These are phyloP conservation scores for Mycosphaerella sp. DNA, from an alignment of 2,329 filamentous ascomycete species.

Conservation along the genomic window DNA sequence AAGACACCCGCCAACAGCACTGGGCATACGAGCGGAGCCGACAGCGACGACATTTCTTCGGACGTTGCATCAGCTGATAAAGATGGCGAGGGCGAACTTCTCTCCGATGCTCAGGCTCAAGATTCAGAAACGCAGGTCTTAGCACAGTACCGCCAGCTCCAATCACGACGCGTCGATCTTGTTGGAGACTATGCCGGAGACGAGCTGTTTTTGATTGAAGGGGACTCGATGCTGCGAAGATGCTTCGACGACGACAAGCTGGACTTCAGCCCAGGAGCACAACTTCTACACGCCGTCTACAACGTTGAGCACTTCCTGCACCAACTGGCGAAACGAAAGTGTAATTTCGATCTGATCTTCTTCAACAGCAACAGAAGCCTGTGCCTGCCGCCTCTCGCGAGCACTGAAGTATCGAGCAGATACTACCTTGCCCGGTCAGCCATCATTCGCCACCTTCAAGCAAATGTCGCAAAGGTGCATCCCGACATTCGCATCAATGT, in stretches of 20 bases:
- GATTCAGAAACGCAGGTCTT: constrained; percentile 3
- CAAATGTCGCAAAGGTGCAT: constrained; percentile 38
- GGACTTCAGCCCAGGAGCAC: constrained; percentile 62
- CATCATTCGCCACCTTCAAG: constrained; percentile 58
- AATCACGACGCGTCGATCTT: constrained; percentile 53
- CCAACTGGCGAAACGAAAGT: constrained; percentile 56
- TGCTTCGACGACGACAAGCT: constrained; percentile 58
- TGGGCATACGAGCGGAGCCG: not conserved
- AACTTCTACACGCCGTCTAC: constrained; percentile 65
- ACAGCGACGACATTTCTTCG: not conserved
- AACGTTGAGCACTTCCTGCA: constrained; percentile 61
- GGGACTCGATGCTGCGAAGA: constrained; percentile 63
- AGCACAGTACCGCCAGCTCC: constrained; percentile 38
- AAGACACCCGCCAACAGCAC: not conserved
- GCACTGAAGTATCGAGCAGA: constrained; percentile 39
- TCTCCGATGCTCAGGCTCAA: not conserved
- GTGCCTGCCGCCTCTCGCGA: constrained; percentile 48
- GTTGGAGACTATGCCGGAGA: constrained; percentile 70
- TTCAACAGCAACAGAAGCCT: constrained; percentile 54
- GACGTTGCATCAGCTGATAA: constrained; percentile 2
- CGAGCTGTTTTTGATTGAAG: constrained; percentile 66
- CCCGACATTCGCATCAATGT: constrained; percentile 42
- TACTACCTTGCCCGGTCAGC: constrained; percentile 58
- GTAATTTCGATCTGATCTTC: constrained; percentile 66
- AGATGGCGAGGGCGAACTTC: constrained; percentile 1